Evolutionary conservation across 177 flowering plant species (phyloP).

Genomic region (Tripterygium wilfordii): DNA sequence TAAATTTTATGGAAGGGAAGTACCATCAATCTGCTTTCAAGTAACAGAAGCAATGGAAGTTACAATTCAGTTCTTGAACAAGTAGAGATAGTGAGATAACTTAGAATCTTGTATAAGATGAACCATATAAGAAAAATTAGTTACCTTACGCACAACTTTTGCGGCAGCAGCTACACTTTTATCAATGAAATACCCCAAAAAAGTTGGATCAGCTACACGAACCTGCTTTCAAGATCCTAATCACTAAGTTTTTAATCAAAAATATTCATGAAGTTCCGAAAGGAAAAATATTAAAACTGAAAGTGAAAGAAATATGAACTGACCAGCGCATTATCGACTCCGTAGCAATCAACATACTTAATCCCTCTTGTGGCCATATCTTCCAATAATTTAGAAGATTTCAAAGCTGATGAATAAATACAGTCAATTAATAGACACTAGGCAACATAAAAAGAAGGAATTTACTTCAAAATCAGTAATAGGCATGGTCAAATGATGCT

Average conservation of each 20-base stretch:
- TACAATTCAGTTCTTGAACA: too few relatives aligned
- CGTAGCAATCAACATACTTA: conserved; percentile 85
- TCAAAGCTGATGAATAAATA: conserved; percentile 57
- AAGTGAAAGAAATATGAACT: conserved; percentile 1
- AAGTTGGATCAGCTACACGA: conserved; percentile 94
- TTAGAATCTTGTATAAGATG: neutral
- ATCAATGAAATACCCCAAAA: conserved; percentile 91
- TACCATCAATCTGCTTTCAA: too few relatives aligned
- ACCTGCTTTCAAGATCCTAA: conserved; percentile 49
- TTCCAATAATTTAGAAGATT: conserved; percentile 71
- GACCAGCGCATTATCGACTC: conserved; percentile 96
- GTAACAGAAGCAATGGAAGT: too few relatives aligned
- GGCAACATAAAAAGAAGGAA: neutral
- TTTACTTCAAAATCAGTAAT: neutral
- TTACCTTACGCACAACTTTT: conserved; percentile 96
- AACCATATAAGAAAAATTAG: neutral
- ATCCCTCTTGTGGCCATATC: conserved; percentile 91
- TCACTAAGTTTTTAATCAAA: conserved; percentile 8
- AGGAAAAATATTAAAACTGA: neutral
- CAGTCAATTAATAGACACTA: conserved; percentile 3
- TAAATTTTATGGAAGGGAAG: too few relatives aligned
- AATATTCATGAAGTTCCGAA: neutral
- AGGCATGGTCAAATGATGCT: neutral
- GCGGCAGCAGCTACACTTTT: conserved; percentile 88
- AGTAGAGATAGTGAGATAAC: too few relatives aligned